phyloP scores from a whole-genome alignment of 1,284 basidiomycete genomes.

The Mrakiaceae sp. region DNA sequence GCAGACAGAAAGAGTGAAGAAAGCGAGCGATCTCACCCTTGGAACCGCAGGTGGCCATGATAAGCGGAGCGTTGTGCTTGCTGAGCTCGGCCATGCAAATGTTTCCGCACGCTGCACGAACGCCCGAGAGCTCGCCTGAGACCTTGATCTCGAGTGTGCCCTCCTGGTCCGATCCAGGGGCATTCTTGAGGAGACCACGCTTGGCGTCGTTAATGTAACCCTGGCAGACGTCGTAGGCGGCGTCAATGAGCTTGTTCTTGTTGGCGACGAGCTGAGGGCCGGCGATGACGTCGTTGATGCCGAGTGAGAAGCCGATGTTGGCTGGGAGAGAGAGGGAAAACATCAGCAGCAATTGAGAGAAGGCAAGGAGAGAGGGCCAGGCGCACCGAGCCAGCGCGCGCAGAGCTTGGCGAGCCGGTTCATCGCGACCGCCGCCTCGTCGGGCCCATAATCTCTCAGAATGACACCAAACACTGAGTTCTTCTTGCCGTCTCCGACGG shows the following conservation, averaged over 20 bases:
- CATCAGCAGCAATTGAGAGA: not conserved
- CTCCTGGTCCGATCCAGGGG: constrained; percentile 92
- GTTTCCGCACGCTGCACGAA: constrained; percentile 90
- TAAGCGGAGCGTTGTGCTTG: constrained; percentile 88
- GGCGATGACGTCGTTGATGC: constrained; percentile 98
- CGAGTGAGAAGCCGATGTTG: constrained; percentile 94
- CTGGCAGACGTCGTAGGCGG: constrained; percentile 79
- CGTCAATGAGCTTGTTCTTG: constrained; percentile 80
- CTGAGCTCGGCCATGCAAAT: constrained; percentile 98
- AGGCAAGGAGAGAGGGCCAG: not conserved
- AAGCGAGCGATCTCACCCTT: constrained; percentile 53
- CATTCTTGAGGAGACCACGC: constrained; percentile 85
- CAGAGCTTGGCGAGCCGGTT: constrained; percentile 91
- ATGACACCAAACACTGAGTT: constrained; percentile 98
- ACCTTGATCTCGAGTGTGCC: constrained; percentile 94
- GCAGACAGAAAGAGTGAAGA: not conserved
- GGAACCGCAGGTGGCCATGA: constrained; percentile 99
- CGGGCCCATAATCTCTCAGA: constrained; percentile 88
- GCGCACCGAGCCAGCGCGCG: constrained; percentile 79
- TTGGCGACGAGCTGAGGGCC: constrained; percentile 65
- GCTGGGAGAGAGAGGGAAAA: constrained; percentile 41
- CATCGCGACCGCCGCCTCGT: constrained; percentile 93
- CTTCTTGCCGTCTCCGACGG: constrained; percentile 97
- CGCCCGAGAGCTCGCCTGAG: constrained; percentile 83
- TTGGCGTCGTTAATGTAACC: constrained; percentile 82